Base-by-base conservation (phyloP, 768 basidiomycete species). In the Termitomyces sp. region DNA sequence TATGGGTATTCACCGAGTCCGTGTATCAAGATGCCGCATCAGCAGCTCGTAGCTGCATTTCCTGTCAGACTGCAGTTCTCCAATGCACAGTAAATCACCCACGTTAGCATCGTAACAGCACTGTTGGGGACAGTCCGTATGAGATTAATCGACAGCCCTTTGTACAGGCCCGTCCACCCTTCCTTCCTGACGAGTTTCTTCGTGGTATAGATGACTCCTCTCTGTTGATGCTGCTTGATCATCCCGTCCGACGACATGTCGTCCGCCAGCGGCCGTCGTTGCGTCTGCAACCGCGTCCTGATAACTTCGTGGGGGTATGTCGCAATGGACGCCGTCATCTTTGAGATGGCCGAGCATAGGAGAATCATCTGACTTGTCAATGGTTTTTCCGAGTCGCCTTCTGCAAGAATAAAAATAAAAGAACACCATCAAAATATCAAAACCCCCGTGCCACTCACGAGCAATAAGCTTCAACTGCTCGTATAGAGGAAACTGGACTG, bases 301-400 rank as follows among this genome's bases (percentile, higher is more conserved):
- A 99, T 81, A 46, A 99, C 97, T 73, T 99, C 97, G 74, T 99
- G 97, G 1, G 97, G 97, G 71, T 99, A 99, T 36, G 97, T 98
- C 39, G 89, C 91, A 20, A 98, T 76, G 18, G 94, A 95, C 8
- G 97, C 97, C 1, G 91, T 87, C 91, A 98, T 97, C 72, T 99
- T 99, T 22, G 95, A 89, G 30, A 86, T 75, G n/a, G 91, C 93
- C 18, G 93, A 95, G 76, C 95, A 98, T 20, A 88, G 72, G 16
- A 99, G 86, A 63, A 98, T 95, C 22, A 85, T 77, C 50, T 77
- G 71, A 13, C 84, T 81, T 1, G 84, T 73, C 12, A 95, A 72
- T 2, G 78, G 83, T 47, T 70, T 69, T 18, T 77, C 72, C 18
- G 80, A 74, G 60, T 81, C 76, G 44, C 73, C 70, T 64, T 81